Evolutionary conservation across 2,329 filamentous ascomycete genomes (phyloP), one percentile per base, ranked within the genome.

Genomic region (Cryphonectria japonica): DNA sequence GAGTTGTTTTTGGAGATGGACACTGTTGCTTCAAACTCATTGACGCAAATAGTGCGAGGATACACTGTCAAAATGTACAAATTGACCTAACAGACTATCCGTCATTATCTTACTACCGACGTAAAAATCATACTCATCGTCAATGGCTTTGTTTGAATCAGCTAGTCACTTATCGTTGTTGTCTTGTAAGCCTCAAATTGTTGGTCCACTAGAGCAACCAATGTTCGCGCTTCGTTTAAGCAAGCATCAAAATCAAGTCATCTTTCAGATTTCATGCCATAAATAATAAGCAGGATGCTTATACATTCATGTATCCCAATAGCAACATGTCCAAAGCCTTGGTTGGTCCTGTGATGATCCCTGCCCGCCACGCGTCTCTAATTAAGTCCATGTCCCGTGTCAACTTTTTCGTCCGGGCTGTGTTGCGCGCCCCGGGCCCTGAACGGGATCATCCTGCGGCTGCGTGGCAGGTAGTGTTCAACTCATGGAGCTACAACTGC

Each of bases 291-390:
- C 1, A 0, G 22, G 3, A 50, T 50, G 46, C 19, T 11, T 19
- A 50, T 50, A 9, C 46, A 50, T 50, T 50, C 7, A 22, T 50
- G 19, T 50, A 50, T 50, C 19, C 8, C 22, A 50, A 50, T 50
- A n/a, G 1, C 7, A n/a, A 2, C 22, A 9, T n/a, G 22, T n/a
- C 22, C 19, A 50, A 11, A n/a, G 46, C 19, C 46, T 16, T 39
- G 37, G 8, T 39, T 39, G 4, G 14, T 13, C 14, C 41, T 16
- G 41, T n/a, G 22, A 32, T 6, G 13, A 59, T 59, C 26, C 54
- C 54, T 60, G 59, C 34, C 34, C 19, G 59, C 59, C 59, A 61
- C 59, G 59, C 59, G 34, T 61, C 34, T 39, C 37, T 39, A 9
- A 39, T 39, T 11, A 32, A 22, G 59, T 22, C 14, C 29, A 32